Base-by-base conservation (phyloP, 148 eudicot genomes). In the Nepenthes mirabilis region DNA sequence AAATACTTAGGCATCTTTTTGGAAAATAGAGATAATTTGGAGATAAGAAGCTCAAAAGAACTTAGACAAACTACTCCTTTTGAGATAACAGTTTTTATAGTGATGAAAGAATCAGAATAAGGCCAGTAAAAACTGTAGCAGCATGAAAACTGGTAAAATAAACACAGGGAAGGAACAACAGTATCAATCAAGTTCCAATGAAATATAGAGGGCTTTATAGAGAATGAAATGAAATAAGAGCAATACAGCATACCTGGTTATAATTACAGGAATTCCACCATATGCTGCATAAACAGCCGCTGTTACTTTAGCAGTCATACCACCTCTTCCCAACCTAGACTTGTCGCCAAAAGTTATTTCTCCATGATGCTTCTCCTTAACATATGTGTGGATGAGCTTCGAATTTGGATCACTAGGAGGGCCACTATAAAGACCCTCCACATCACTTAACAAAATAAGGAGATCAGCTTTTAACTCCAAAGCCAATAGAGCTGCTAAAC, bases 281-380 rank as follows among this genome's bases (percentile, higher is more conserved):
- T 80, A 47, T 34, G 98, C 88, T 59, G 98, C 94, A 80, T 83
- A 74, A 62, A 82, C 83, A 67, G 98, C 98, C 75, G 98, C 96
- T 79, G 85, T 86, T 57, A 91, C 98, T 79, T 91, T 91, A 61
- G 98, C 98, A 33, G 90, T 83, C 98, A 91, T 91, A 45, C 98
- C 98, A 51, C 98, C 98, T 79, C 98, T 83, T 43, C 98, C 98
- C 69, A 91, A 70, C 68, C 98, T 79, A 11, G 98, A 91, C 72
- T 91, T 91, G 67, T 91, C 98, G 52, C 98, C 98, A 72, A 91
- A 91, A 51, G 96, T 88, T 61, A 91, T 88, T 51, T 68, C 65
- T 43, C 82, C 79, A 62, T 91, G 94, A 70, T 81, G 90, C 65
- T 65, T 77, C 66, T 88, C 94, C 80, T 80, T 85, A 45, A 85